A percentile compares a stretch with the other conserved stretches of the same genome.
Evolutionary conservation across 495 filamentous ascomycete genomes (phyloP).

Genomic region (Pseudoneurospora amorphoporcata): DNA sequence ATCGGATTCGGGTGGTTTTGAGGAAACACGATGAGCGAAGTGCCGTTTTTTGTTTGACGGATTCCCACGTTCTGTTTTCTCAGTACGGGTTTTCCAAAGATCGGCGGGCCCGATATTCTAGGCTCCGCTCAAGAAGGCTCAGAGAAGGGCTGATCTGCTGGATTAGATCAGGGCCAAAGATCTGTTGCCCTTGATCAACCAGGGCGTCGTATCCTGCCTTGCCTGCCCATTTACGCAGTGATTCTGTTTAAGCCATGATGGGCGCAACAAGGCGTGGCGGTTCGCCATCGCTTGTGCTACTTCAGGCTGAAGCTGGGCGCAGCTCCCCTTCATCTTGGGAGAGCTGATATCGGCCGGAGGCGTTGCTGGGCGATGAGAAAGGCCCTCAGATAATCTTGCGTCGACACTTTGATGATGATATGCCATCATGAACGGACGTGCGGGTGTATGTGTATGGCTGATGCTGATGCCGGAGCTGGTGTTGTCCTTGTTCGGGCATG

Average conservation of each 20-base stretch:
- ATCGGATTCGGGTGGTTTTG: background rate
- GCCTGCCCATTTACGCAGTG: background rate
- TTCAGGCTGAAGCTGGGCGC: background rate
- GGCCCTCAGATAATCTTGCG: background rate
- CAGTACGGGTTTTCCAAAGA: background rate
- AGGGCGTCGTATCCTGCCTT: background rate
- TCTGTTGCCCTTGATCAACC: background rate
- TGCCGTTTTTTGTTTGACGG: background rate
- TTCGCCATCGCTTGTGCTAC: slow-evolving; percentile 8
- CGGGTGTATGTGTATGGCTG: background rate
- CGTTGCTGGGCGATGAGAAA: background rate
- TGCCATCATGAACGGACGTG: background rate
- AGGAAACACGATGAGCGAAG: background rate
- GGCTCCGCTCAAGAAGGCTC: background rate
- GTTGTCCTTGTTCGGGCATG: background rate
- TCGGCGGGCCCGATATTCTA: background rate
- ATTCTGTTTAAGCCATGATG: background rate
- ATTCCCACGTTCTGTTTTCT: background rate
- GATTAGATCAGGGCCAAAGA: background rate
- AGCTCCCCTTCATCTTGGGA: background rate
- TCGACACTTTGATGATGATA: background rate
- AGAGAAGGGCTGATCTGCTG: background rate
- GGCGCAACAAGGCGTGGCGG: background rate
- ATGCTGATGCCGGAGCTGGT: background rate
- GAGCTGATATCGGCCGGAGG: background rate